phyloP scores from a whole-genome alignment of 805 yeast species.

The Yarrowia keelungensis region DNA sequence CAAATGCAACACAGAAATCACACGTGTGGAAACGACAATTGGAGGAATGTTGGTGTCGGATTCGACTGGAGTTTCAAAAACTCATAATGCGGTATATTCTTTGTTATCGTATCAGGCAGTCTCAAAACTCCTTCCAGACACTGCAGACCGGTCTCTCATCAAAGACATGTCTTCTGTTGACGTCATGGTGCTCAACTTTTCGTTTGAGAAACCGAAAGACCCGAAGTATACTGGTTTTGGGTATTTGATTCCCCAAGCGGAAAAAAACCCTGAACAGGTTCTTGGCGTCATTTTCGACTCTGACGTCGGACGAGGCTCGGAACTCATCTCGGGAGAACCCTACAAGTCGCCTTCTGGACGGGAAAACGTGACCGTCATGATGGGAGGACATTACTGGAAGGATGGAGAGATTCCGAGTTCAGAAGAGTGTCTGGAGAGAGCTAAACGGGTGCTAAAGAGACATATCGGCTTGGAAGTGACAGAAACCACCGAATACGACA shows the following conservation, averaged over 20 bases:
- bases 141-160: constrained; percentile 36
- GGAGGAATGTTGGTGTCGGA: constrained; percentile 17
- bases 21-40: constrained; percentile 10
- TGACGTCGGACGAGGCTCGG: constrained; percentile 69
- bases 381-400: constrained; percentile 77
- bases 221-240: constrained; percentile 79
- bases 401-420: constrained; percentile 47
- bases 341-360: constrained; percentile 50
- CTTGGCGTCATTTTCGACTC: constrained; percentile 93
- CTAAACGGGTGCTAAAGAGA: constrained; percentile 52
- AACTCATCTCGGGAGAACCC: constrained; percentile 45
- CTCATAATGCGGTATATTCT: constrained; percentile 42
- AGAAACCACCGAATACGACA: constrained; percentile 49
- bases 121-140: constrained; percentile 34
- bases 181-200: constrained; percentile 73
- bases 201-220: constrained; percentile 29
- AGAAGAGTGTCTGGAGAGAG: constrained; percentile 47
- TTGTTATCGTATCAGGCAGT: constrained; percentile 42
- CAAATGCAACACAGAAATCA: constrained; percentile 21
- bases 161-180: constrained; percentile 61
- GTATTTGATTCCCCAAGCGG: constrained; percentile 74
- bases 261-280: constrained; percentile 60
- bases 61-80: background rate
- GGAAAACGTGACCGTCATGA: constrained; percentile 84
- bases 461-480: constrained; percentile 52